Percentiles rank a stretch among this genome's conserved stretches.
phyloP scores from a whole-genome alignment of 805 yeast genomes.

The Suhomyces xylopsoci region DNA sequence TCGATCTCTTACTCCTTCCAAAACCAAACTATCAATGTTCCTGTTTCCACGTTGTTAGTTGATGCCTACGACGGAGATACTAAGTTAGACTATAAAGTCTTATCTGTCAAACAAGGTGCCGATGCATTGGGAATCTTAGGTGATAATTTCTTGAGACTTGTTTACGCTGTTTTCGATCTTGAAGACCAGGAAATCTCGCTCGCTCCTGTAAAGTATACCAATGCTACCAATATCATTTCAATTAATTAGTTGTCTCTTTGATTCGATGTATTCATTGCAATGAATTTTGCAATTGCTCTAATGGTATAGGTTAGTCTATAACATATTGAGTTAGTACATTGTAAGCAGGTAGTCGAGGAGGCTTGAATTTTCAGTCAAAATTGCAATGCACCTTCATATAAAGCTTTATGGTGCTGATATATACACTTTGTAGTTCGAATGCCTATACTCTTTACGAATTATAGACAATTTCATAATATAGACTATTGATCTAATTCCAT shows the following conservation, averaged over 20 bases:
- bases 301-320: too few species aligned
- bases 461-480: too few species aligned
- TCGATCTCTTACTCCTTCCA: slow-evolving; percentile 53
- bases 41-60: slow-evolving; percentile 33
- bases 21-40: slow-evolving; percentile 52
- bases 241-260: slow-evolving; percentile 2
- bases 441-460: too few species aligned
- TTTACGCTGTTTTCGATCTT: slow-evolving; percentile 62
- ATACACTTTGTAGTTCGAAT: too few species aligned
- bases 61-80: slow-evolving; percentile 2
- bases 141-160: slow-evolving; percentile 60
- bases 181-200: slow-evolving; percentile 55
- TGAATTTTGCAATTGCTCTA: neutral
- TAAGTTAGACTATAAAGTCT: neutral
- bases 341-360: too few species aligned
- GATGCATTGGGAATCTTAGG: slow-evolving; percentile 44
- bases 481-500: too few species aligned
- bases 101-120: neutral
- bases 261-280: neutral
- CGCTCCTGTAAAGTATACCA: slow-evolving; percentile 28
- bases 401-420: too few species aligned
- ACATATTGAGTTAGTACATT: too few species aligned
- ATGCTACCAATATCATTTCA: slow-evolving; percentile 41
- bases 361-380: too few species aligned
- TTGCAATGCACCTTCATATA: too few species aligned